A percentile compares a stretch with the other conserved stretches of the same genome.
Evolutionary conservation across 2,329 filamentous ascomycete genomes (phyloP).

Genomic region (Stemphylium lycopersici): DNA sequence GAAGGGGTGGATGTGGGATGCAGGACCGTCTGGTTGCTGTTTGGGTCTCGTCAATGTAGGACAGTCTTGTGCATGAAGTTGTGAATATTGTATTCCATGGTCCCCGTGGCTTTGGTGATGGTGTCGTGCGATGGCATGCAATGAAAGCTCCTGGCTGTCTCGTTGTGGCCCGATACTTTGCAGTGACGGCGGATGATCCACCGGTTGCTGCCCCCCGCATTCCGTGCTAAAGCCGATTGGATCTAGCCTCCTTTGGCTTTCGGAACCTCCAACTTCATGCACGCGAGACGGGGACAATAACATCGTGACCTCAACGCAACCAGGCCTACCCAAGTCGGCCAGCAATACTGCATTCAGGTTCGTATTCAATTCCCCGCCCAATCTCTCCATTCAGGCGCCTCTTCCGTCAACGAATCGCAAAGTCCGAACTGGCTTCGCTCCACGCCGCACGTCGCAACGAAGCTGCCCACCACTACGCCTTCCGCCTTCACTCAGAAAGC

Average conservation of each 20-base stretch:
- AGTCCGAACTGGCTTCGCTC: slow-evolving; percentile 20
- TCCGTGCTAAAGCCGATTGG: slow-evolving; percentile 8
- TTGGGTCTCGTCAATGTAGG: not conserved
- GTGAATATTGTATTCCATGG: not conserved
- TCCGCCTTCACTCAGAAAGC: not conserved
- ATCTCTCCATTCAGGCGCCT: slow-evolving; percentile 56
- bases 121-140: too few relatives aligned
- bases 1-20: not conserved
- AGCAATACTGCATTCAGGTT: slow-evolving; percentile 15
- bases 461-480: slow-evolving; percentile 10
- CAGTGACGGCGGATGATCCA: slow-evolving; percentile 11
- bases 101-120: too few relatives aligned
- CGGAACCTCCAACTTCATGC: slow-evolving; percentile 25
- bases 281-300: slow-evolving; percentile 20
- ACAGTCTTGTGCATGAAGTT: too few relatives aligned
- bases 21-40: not conserved
- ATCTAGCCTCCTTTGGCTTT: slow-evolving; percentile 20
- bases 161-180: not conserved
- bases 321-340: slow-evolving; percentile 2
- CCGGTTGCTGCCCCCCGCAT: slow-evolving; percentile 17
- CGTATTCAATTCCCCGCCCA: slow-evolving; percentile 44
- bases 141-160: too few relatives aligned
- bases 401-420: slow-evolving; percentile 21
- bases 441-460: slow-evolving; percentile 13
- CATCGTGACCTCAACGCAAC: slow-evolving; percentile 9